Evolutionary conservation across 306 rosid genomes (phyloP).

Genomic region (Medicago ruthenica): DNA sequence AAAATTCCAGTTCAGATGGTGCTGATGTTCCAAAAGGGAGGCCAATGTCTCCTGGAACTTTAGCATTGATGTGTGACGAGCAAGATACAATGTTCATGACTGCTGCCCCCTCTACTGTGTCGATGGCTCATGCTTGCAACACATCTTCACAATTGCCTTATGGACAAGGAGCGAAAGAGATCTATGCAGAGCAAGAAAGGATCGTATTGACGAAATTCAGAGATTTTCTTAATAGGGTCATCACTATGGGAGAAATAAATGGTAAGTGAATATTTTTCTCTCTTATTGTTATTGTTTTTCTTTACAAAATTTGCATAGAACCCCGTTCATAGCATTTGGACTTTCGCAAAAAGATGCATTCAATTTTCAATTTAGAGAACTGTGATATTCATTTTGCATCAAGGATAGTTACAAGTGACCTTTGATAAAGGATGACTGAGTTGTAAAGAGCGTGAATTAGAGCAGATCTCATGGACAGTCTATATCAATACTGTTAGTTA

Average conservation of each 20-base stretch:
- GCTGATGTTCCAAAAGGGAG: slow-evolving; percentile 72
- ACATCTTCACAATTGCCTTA: slow-evolving; percentile 64
- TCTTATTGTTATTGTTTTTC: slow-evolving; percentile 31
- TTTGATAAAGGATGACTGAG: slow-evolving; percentile 12
- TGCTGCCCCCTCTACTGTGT: slow-evolving; percentile 69
- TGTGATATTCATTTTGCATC: background rate
- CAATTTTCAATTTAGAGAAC: slow-evolving; percentile 21
- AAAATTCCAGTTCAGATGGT: slow-evolving; percentile 79
- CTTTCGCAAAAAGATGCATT: slow-evolving; percentile 9
- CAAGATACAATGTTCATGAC: slow-evolving; percentile 93
- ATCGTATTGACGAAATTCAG: slow-evolving; percentile 79
- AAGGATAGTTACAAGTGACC: background rate
- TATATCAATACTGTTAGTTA: background rate
- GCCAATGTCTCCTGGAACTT: slow-evolving; percentile 98
- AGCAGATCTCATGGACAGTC: slow-evolving; percentile 27
- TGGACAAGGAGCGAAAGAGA: slow-evolving; percentile 81
- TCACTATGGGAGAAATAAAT: slow-evolving; percentile 92
- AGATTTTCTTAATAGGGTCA: slow-evolving; percentile 89
- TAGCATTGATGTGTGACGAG: slow-evolving; percentile 99
- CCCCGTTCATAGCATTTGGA: slow-evolving; percentile 11
- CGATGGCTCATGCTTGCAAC: slow-evolving; percentile 65
- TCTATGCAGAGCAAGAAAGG: slow-evolving; percentile 89
- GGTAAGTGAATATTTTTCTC: slow-evolving; percentile 66
- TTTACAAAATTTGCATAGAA: slow-evolving; percentile 2
- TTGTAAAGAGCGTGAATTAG: slow-evolving; percentile 15